Conservation (phyloP, 495 filamentous ascomycete species). For the Penicillium egyptiacum region DNA sequence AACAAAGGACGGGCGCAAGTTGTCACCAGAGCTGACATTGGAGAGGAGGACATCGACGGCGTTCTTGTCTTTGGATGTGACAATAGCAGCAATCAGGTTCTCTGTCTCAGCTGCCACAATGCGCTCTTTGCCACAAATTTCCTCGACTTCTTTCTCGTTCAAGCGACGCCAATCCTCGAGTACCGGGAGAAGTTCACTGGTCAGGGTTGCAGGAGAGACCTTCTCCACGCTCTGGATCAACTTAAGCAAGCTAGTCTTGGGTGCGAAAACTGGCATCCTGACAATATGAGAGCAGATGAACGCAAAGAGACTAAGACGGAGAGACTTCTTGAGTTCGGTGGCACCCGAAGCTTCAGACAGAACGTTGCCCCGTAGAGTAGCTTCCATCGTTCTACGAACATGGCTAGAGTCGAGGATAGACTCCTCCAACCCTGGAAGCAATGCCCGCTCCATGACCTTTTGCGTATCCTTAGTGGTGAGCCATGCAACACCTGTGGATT, state of each 20-base stretch:
- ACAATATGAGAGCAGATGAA: slow-evolving; percentile 74
- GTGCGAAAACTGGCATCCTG: slow-evolving; percentile 60
- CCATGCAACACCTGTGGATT: slow-evolving; percentile 53
- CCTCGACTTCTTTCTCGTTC: slow-evolving; percentile 39
- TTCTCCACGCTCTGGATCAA: slow-evolving; percentile 70
- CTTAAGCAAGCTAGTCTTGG: slow-evolving; percentile 68
- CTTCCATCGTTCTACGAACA: slow-evolving; percentile 58
- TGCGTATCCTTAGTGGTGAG: slow-evolving; percentile 56
- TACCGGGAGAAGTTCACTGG: slow-evolving; percentile 66
- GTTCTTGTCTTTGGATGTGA: slow-evolving; percentile 66
- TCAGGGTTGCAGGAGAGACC: slow-evolving; percentile 62
- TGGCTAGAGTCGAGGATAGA: slow-evolving; percentile 72
- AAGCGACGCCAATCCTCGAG: slow-evolving; percentile 64
- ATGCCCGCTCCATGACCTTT: slow-evolving; percentile 59
- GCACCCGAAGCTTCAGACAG: slow-evolving; percentile 38
- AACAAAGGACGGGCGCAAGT: slow-evolving; percentile 52
- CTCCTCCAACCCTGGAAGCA: slow-evolving; percentile 76
- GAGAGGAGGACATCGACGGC: slow-evolving; percentile 60
- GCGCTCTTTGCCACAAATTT: slow-evolving; percentile 54
- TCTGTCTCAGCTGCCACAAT: slow-evolving; percentile 62
- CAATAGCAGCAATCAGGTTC: slow-evolving; percentile 55
- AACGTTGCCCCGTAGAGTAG: slow-evolving; percentile 50
- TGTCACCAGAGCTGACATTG: slow-evolving; percentile 49
- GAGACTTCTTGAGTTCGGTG: slow-evolving; percentile 62
- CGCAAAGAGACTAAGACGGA: slow-evolving; percentile 64